These are phyloP conservation scores for Epichloe hybrida DNA, from an alignment of 2,329 filamentous ascomycete genomes.

Conservation along the genomic window DNA sequence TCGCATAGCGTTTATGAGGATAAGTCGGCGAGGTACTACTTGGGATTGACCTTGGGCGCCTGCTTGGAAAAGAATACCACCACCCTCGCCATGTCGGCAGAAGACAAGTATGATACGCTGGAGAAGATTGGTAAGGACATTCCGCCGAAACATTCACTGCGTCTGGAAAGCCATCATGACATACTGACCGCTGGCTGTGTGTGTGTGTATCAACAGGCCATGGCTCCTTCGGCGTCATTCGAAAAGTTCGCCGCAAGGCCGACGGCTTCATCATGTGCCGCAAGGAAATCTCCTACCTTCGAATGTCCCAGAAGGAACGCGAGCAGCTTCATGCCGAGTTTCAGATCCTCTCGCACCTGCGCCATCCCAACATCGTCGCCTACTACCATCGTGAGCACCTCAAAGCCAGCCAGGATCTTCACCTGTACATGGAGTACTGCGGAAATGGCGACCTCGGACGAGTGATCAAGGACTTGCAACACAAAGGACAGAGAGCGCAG, in stretches of 20 bases:
- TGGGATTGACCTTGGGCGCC: constrained; percentile 3
- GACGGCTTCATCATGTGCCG: constrained; percentile 92
- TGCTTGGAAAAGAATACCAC: not conserved
- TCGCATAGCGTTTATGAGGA: constrained; percentile 15
- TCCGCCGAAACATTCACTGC: not conserved
- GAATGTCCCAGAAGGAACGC: constrained; percentile 94
- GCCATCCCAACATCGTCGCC: constrained; percentile 91
- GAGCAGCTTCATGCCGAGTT: constrained; percentile 95
- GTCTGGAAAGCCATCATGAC: not conserved
- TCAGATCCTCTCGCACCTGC: constrained; percentile 85
- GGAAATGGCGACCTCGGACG: constrained; percentile 89
- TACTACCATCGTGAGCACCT: constrained; percentile 97
- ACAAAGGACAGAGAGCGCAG: constrained; percentile 72
- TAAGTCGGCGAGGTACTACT: constrained; percentile 4
- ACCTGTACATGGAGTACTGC: constrained; percentile 99
- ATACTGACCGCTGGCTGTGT: not conserved
- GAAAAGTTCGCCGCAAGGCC: constrained; percentile 76
- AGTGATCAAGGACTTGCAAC: constrained; percentile 72
- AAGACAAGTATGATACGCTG: constrained; percentile 88
- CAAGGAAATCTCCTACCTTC: constrained; percentile 96
- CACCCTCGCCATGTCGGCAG: constrained; percentile 36
- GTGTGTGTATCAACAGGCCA: constrained; percentile 46
- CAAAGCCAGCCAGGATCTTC: constrained; percentile 80
- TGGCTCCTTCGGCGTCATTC: constrained; percentile 94
- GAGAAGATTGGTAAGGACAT: constrained; percentile 76